Evolutionary conservation across 2,329 filamentous ascomycete species (phyloP).

Genomic region (Epichloe gansuensis): DNA sequence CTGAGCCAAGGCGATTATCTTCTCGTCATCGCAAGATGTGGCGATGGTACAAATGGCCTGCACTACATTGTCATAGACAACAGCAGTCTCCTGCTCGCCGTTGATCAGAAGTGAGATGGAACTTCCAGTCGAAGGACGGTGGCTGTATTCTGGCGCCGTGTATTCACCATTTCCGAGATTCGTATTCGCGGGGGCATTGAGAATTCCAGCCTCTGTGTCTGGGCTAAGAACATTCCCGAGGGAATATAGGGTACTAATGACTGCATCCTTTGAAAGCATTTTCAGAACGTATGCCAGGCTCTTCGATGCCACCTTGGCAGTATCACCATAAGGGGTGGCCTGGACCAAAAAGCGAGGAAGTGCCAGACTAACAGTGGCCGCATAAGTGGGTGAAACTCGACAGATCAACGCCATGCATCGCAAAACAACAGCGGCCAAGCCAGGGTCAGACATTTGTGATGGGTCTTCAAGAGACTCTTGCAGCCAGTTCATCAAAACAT

Average conservation of each 20-base stretch:
- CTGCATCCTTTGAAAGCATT: conserved; percentile 75
- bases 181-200: conserved; percentile 37
- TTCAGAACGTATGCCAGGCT: conserved; percentile 73
- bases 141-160: conserved; percentile 34
- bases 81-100: conserved; percentile 65
- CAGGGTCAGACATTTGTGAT: conserved; percentile 68
- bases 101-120: conserved; percentile 64
- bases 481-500: conserved; percentile 71
- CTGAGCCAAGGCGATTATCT: conserved; percentile 84
- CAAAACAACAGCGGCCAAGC: conserved; percentile 64
- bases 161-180: conserved; percentile 26
- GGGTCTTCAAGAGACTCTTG: conserved; percentile 69
- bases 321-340: conserved; percentile 54
- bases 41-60: conserved; percentile 90
- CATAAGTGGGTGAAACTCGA: conserved; percentile 57
- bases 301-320: conserved; percentile 65
- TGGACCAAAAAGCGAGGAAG: conserved; percentile 83
- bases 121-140: conserved; percentile 53
- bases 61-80: conserved; percentile 79
- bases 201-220: conserved; percentile 40
- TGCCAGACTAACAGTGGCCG: conserved; percentile 63
- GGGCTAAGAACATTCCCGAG: conserved; percentile 91
- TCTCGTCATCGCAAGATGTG: conserved; percentile 66
- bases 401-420: conserved; percentile 74
- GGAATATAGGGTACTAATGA: conserved; percentile 91